phyloP scores from a whole-genome alignment of 2,329 filamentous ascomycete genomes.

The Epichloe glyceriae region DNA sequence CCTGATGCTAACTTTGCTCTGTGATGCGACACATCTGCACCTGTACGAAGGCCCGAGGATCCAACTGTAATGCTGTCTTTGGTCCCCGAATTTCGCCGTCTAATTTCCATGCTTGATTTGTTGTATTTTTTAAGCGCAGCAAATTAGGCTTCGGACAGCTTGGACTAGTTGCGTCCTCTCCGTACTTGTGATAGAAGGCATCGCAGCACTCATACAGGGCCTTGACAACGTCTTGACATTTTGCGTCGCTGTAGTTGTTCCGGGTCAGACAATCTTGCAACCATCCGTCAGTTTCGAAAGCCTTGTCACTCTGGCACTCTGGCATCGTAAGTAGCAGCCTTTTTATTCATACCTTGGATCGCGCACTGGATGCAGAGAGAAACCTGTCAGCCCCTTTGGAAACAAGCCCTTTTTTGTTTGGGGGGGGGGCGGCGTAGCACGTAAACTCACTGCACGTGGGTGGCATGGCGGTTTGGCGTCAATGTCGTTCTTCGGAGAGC shows the following conservation, averaged over 20 bases:
- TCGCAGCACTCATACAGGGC: conserved; percentile 91
- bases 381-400: conserved; percentile 1
- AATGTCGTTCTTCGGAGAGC: conserved; percentile 51
- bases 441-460: conserved; percentile 57
- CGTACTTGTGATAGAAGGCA: conserved; percentile 68
- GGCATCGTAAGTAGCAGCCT: neutral
- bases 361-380: conserved; percentile 48
- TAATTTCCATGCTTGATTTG: conserved; percentile 41
- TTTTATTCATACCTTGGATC: conserved; percentile 56
- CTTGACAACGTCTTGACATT: conserved; percentile 65
- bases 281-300: neutral
- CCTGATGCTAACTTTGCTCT: neutral
- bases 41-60: neutral
- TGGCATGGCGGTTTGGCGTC: conserved; percentile 70
- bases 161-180: conserved; percentile 60
- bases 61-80: neutral
- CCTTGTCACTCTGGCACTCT: too few relatives aligned
- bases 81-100: neutral
- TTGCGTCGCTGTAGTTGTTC: conserved; percentile 75
- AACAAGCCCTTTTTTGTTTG: too few relatives aligned
- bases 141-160: conserved; percentile 79
- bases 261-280: conserved; percentile 69
- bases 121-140: conserved; percentile 69
- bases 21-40: neutral
- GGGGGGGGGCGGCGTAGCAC: too few relatives aligned